These are phyloP conservation scores for Backusella psychrophila DNA, from an alignment of 192 early-diverging fungal genomes.

Conservation along the genomic window DNA sequence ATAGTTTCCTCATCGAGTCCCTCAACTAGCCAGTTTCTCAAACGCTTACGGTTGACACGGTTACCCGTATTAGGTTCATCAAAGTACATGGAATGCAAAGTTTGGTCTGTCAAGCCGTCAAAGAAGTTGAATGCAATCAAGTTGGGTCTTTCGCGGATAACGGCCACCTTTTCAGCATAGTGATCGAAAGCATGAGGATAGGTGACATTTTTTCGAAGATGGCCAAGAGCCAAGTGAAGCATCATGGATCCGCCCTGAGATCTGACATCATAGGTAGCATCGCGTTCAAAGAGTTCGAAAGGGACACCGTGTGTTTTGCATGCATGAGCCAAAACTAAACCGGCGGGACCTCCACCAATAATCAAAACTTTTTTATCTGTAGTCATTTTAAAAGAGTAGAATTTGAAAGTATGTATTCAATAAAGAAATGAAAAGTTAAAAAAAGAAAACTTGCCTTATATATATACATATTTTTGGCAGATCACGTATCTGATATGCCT, in stretches of 20 bases:
- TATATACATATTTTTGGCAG: neutral
- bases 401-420: neutral
- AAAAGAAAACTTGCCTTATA: neutral
- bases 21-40: constrained; percentile 5
- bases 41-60: neutral
- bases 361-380: constrained; percentile 23
- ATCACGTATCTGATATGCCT: neutral
- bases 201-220: neutral
- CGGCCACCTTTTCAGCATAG: neutral
- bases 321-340: constrained; percentile 17
- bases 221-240: neutral
- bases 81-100: neutral
- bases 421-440: neutral
- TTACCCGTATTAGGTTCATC: neutral
- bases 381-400: neutral
- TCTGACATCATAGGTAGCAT: constrained; percentile 5
- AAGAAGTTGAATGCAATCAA: neutral
- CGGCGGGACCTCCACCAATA: constrained; percentile 25
- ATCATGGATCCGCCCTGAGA: constrained; percentile 1
- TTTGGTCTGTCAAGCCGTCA: neutral
- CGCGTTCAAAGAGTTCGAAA: constrained; percentile 24
- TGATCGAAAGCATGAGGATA: constrained; percentile 9
- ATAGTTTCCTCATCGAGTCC: neutral
- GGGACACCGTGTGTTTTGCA: constrained; percentile 15
- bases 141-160: neutral